Conservation (phyloP, 306 rosid species). For the Notholithocarpus densiflorus region DNA sequence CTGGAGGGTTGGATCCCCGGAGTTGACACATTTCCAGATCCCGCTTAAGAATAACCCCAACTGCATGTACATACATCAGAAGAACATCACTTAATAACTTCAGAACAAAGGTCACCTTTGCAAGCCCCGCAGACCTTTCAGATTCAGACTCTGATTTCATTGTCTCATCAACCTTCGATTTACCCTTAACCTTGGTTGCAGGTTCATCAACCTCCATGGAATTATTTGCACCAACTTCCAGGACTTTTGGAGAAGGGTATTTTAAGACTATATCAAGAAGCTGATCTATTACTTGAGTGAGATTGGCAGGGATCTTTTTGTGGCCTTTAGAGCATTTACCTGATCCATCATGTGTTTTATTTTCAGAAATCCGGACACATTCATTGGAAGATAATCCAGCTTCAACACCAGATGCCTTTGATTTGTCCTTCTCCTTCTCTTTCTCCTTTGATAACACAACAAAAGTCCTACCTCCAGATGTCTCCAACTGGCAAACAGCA, state of each 20-base stretch:
- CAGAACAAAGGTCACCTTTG: conserved; percentile 90
- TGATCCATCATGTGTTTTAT: conserved; percentile 71
- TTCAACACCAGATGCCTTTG: conserved; percentile 60
- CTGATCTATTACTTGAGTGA: conserved; percentile 92
- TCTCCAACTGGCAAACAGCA: conserved; percentile 87
- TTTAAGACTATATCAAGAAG: conserved; percentile 91
- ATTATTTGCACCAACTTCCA: conserved; percentile 48
- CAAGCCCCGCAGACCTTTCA: conserved; percentile 85
- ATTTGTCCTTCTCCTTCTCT: conserved; percentile 89
- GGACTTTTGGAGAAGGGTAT: conserved; percentile 56
- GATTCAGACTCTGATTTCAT: conserved; percentile 59
- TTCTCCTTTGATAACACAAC: conserved; percentile 76
- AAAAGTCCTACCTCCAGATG: conserved; percentile 83
- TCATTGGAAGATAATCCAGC: conserved; percentile 71
- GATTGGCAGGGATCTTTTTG: conserved; percentile 88
- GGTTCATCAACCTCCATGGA: conserved; percentile 95
- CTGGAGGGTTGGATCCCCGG: conserved; percentile 68
- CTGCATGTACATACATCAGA: conserved; percentile 92
- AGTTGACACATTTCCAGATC: conserved; percentile 87
- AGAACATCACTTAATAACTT: conserved; percentile 92
- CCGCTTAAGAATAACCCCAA: conserved; percentile 85
- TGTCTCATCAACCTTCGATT: conserved; percentile 81
- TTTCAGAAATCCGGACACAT: conserved; percentile 72
- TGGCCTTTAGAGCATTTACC: conserved; percentile 82
- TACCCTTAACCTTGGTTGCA: conserved; percentile 84